Conservation (phyloP, 352 stramenopile species). For the Bremia lactucae region DNA sequence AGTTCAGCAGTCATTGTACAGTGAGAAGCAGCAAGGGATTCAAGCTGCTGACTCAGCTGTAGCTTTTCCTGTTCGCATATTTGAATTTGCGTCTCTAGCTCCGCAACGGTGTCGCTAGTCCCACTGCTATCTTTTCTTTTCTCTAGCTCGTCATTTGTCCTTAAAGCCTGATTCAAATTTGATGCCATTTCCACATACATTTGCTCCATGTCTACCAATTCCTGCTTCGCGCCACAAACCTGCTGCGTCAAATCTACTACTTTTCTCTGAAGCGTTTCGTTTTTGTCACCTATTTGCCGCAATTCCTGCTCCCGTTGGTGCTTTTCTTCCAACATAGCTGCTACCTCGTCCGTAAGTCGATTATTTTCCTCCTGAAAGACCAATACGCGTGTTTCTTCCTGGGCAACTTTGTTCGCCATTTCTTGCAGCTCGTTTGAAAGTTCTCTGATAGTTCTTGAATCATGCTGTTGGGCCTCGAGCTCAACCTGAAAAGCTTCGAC, state of each 20-base stretch:
- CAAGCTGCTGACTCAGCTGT: conserved; percentile 17
- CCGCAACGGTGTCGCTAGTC: too few relatives aligned
- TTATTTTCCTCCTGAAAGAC: conserved; percentile 54
- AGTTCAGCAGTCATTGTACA: conserved; percentile 20
- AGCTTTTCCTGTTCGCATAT: conserved; percentile 15
- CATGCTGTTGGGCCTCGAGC: conserved; percentile 20
- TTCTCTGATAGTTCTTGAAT: conserved; percentile 21
- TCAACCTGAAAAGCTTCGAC: conserved; percentile 48
- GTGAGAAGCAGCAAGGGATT: conserved; percentile 12
- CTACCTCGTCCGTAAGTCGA: conserved; percentile 35
- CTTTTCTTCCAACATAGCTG: conserved; percentile 31
- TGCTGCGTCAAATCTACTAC: conserved; percentile 38
- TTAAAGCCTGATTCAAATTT: conserved; percentile 43
- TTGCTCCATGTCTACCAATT: conserved; percentile 49
- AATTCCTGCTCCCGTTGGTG: conserved; percentile 37
- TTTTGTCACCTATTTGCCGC: conserved; percentile 20
- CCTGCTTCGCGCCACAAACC: conserved; percentile 27
- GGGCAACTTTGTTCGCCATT: conserved; percentile 13
- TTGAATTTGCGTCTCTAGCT: conserved; percentile 5
- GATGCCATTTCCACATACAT: conserved; percentile 49
- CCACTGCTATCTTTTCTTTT: background rate
- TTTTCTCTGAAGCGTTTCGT: conserved; percentile 18
- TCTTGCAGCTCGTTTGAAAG: conserved; percentile 25
- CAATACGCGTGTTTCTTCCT: conserved; percentile 35
- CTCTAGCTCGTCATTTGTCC: conserved; percentile 25